Base-by-base conservation (phyloP, 2,329 filamentous ascomycete genomes). In the Aspergillus costaricaensis region DNA sequence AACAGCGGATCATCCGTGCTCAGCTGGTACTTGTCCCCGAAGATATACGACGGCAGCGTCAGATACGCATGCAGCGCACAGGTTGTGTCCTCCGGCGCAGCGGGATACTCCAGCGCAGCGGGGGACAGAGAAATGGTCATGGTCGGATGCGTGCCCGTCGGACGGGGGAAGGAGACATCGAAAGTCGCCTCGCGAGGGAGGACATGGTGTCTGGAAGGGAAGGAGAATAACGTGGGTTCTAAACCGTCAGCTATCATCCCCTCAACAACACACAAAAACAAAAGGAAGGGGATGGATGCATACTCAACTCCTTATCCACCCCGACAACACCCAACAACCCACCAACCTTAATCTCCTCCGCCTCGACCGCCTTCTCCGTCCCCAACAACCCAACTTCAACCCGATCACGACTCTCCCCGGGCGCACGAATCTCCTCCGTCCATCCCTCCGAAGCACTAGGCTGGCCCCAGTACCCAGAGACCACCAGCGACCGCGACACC, bases 1-100 rank as follows among this genome's bases (percentile, higher is more conserved):
- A 96, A 95, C 5, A 96, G 82, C 0, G 84, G 77, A 59, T 80
- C 78, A 4, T 71, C 72, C 9, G 77, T 80, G 17, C 75, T 78
- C 62, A 97, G 84, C 76, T 96, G 92, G 77, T 96, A 96, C 70
- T 88, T 88, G 79, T 98, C 94, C 41, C 90, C 86, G 76, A 98
- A 97, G 63, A 97, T 82, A 52, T 83, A 79, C 25, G 88, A 90
- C 1, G 94, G 93, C 2, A 97, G 85, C 0, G 91, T 96, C 25
- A 96, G 79, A 75, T 96, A 91, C 10, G 90, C 85, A 76, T 96
- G 88, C 1, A 93, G 81, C 15, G 84, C 83, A 76, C 94, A 97
- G 30, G 80, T 78, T n/a, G 81, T 78, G 47, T 84, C 82, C 2
- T 67, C 59, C 0, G 77, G 74, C 30, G 73, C 73, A 54, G 83